These are phyloP conservation scores for Striga asiatica DNA, from an alignment of 257 asterid genomes.

Conservation along the genomic window DNA sequence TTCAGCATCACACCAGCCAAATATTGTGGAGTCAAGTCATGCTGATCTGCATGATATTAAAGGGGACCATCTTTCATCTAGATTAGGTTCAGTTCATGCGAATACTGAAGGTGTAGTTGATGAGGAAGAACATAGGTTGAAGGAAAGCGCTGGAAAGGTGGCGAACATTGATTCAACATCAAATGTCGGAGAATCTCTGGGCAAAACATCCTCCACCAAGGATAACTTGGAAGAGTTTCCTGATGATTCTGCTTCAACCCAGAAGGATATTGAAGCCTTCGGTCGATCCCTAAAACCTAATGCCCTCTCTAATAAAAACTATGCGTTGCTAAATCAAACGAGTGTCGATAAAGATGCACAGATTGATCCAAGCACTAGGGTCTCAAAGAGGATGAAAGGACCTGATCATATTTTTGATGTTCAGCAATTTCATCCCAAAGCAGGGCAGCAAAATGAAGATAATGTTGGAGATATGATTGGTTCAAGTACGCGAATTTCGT, in stretches of 20 bases:
- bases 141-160: slow-evolving; percentile 27
- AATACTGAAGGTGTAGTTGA: slow-evolving; percentile 25
- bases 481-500: slow-evolving; percentile 25
- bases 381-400: slow-evolving; percentile 55
- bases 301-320: slow-evolving; percentile 37
- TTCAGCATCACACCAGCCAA: slow-evolving; percentile 31
- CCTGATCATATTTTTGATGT: slow-evolving; percentile 30
- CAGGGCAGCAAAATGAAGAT: slow-evolving; percentile 32
- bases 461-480: slow-evolving; percentile 31
- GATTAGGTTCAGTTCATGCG: slow-evolving; percentile 20
- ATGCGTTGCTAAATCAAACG: slow-evolving; percentile 47
- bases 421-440: slow-evolving; percentile 21
- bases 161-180: slow-evolving; percentile 22
- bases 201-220: slow-evolving; percentile 28
- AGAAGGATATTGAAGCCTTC: slow-evolving; percentile 65
- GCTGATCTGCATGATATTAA: slow-evolving; percentile 20
- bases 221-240: slow-evolving; percentile 43
- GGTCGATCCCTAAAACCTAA: slow-evolving; percentile 73
- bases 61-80: slow-evolving; percentile 7
- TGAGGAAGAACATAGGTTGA: slow-evolving; percentile 29
- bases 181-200: slow-evolving; percentile 28
- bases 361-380: slow-evolving; percentile 43
- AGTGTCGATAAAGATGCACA: slow-evolving; percentile 35
- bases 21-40: slow-evolving; percentile 42
- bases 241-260: slow-evolving; percentile 47